Conservation (phyloP, 208 protist species). For the Trypanosoma theileri region DNA sequence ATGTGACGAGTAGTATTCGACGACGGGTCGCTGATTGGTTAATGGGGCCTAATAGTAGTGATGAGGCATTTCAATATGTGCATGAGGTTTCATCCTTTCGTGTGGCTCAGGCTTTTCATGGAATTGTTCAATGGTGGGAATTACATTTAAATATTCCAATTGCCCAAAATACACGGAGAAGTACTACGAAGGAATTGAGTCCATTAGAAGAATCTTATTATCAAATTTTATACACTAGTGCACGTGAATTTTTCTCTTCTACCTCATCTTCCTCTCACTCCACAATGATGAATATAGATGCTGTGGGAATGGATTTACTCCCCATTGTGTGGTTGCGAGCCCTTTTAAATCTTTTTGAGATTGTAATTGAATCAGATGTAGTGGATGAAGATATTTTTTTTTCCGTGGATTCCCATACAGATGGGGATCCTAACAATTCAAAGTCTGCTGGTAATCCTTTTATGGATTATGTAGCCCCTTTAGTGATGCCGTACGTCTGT, state of each 20-base stretch:
- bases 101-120: constrained; percentile 21
- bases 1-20: constrained; percentile 35
- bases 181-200: neutral
- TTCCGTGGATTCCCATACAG: neutral
- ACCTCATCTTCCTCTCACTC: too few species aligned
- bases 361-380: neutral
- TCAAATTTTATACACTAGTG: constrained; percentile 14
- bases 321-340: constrained; percentile 21
- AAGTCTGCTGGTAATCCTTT: constrained; percentile 13
- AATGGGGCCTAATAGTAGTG: constrained; percentile 6
- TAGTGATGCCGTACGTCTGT: constrained; percentile 25
- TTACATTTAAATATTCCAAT: neutral
- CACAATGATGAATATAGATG: neutral
- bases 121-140: constrained; percentile 22
- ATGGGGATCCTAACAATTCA: neutral
- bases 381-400: neutral
- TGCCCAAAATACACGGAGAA: too few species aligned
- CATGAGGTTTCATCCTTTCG: constrained; percentile 21
- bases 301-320: constrained; percentile 1
- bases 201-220: constrained; percentile 12
- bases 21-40: constrained; percentile 42
- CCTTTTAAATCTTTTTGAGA: constrained; percentile 14
- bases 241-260: neutral
- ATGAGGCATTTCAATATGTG: neutral
- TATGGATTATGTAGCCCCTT: constrained; percentile 10